These are phyloP conservation scores for Kluyveromyces lactis DNA, from an alignment of 805 yeast species.

Conservation along the genomic window DNA sequence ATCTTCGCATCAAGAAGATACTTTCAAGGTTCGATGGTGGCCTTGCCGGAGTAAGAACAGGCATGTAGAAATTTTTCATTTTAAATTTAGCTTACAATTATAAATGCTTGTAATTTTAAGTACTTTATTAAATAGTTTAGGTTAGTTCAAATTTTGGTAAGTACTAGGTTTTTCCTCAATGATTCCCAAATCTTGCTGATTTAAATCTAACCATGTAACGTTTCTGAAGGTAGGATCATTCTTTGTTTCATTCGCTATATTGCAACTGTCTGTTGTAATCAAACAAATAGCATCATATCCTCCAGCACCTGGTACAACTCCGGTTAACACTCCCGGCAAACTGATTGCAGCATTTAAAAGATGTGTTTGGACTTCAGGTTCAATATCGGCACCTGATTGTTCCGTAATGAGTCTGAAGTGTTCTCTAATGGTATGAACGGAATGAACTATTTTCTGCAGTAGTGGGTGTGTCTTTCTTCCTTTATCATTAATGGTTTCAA, in stretches of 20 bases:
- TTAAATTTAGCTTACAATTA: no score
- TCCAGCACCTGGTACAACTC: conserved; percentile 99
- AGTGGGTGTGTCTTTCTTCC: conserved; percentile 11
- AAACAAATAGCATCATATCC: conserved; percentile 90
- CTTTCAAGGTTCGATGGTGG: conserved; percentile 28
- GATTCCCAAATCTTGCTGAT: conserved; percentile 55
- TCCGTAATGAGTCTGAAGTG: conserved; percentile 53
- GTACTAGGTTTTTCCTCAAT: conserved; percentile 35
- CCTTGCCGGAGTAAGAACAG: conserved; percentile 25
- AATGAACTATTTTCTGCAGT: conserved; percentile 29
- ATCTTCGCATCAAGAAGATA: conserved; percentile 18
- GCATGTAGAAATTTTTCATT: background rate
- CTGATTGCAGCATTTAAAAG: conserved; percentile 51
- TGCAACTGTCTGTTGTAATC: conserved; percentile 43
- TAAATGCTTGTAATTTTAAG: no score
- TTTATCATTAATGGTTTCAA: conserved; percentile 13
- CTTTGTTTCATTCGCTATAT: conserved; percentile 25
- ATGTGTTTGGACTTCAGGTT: conserved; percentile 68
- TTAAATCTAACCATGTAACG: conserved; percentile 62
- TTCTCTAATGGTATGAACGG: conserved; percentile 45
- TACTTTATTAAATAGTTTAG: no score
- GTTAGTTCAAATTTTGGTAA: conserved; percentile 17
- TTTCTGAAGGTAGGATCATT: conserved; percentile 29
- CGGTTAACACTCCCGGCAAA: conserved; percentile 76
- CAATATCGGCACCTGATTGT: conserved; percentile 75